Percentiles rank a stretch among this genome's conserved stretches.
Conservation (phyloP, 495 filamentous ascomycete genomes). For the Xylaria telfairii region DNA sequence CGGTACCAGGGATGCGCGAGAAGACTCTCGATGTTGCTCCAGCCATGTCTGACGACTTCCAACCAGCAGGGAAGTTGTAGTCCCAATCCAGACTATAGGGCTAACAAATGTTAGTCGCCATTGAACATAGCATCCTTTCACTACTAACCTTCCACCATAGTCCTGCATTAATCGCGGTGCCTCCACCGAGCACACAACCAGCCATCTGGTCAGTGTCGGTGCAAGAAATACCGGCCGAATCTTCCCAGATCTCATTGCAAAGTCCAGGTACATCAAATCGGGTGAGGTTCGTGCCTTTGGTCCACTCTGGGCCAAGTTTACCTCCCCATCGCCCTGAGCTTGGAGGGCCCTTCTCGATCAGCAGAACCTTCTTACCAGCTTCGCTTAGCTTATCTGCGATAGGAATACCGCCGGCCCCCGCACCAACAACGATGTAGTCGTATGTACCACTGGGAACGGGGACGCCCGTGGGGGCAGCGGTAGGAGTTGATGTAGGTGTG, state of each 20-base stretch:
- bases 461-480: constrained; percentile 42
- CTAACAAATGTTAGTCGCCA: constrained; percentile 25
- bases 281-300: constrained; percentile 70
- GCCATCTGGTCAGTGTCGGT: constrained; percentile 75
- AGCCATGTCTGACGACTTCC: constrained; percentile 69
- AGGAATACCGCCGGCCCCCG: constrained; percentile 69
- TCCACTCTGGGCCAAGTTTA: constrained; percentile 64
- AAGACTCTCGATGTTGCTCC: constrained; percentile 66
- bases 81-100: constrained; percentile 68
- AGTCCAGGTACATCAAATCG: constrained; percentile 83
- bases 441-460: constrained; percentile 57
- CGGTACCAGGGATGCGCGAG: constrained; percentile 71
- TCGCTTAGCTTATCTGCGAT: constrained; percentile 69
- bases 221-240: constrained; percentile 68
- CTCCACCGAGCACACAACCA: constrained; percentile 79
- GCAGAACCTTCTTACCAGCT: constrained; percentile 66
- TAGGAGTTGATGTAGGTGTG: constrained; percentile 37
- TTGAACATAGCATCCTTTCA: constrained; percentile 8
- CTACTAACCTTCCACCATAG: constrained; percentile 57
- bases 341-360: constrained; percentile 70
- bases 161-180: constrained; percentile 76
- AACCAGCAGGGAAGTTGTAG: constrained; percentile 73
- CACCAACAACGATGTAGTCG: constrained; percentile 73
- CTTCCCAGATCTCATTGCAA: constrained; percentile 72
- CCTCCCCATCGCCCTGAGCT: constrained; percentile 66